phyloP scores from a whole-genome alignment of 768 basidiomycete species.

The Suillus lakei region DNA sequence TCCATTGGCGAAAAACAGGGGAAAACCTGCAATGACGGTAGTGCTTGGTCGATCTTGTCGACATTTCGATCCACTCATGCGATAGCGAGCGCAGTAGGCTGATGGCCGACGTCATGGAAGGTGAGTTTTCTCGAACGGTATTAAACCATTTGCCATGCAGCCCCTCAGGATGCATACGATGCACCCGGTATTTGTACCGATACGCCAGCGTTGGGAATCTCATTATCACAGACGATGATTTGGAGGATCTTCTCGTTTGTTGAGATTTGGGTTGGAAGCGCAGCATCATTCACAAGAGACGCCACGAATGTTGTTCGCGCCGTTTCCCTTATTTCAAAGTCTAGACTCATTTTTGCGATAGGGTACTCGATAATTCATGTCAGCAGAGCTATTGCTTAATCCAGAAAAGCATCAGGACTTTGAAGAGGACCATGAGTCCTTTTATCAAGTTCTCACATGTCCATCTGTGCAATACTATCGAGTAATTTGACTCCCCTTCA shows the following conservation, averaged over 20 bases:
- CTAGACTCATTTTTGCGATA: conserved; percentile 7
- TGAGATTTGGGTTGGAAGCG: conserved; percentile 26
- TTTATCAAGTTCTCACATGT: conserved; percentile 26
- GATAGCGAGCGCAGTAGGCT: not conserved
- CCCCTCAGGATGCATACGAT: conserved; percentile 24
- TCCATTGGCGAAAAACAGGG: too few relatives aligned
- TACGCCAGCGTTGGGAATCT: conserved; percentile 35
- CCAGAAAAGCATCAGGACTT: conserved; percentile 23
- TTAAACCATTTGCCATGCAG: conserved; percentile 12
- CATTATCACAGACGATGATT: conserved; percentile 17
- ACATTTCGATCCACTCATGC: not conserved
- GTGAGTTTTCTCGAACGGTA: not conserved
- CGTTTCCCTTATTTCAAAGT: not conserved
- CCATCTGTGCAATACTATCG: conserved; percentile 17
- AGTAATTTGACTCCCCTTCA: conserved; percentile 12
- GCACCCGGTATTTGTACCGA: conserved; percentile 25
- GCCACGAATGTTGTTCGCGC: not conserved
- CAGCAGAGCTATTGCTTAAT: conserved; percentile 22
- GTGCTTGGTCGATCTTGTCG: not conserved
- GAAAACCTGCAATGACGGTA: too few relatives aligned
- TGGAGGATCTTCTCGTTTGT: conserved; percentile 27
- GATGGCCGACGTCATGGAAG: not conserved
- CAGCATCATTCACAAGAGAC: not conserved
- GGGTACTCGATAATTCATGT: conserved; percentile 40
- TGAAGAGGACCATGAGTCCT: conserved; percentile 39